Base-by-base conservation (phyloP, 2,329 filamentous ascomycete species). In the Polychaeton citri region DNA sequence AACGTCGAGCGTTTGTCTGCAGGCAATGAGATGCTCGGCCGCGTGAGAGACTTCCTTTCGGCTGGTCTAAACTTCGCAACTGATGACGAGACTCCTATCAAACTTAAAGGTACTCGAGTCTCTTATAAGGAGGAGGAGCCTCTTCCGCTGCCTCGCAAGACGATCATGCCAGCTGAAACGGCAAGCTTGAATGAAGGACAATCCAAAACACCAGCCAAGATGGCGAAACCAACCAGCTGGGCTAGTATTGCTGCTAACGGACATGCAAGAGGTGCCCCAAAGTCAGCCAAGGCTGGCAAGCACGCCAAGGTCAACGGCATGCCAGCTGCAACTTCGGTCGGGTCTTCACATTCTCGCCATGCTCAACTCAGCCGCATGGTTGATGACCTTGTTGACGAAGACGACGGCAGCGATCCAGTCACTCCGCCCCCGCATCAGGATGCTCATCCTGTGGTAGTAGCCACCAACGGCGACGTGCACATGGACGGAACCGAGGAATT, bases 21-120 rank as follows among this genome's bases (percentile, higher is more conserved):
- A 0, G 72, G 76, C 37, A 62, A 72, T 21, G 78, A 82, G 54
- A 79, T 78, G 71, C 63, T 79, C n/a, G 72, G 73, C 50, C 68
- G 78, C 28, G 66, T 81, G 36, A 68, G 71, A 37, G 74, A 77
- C 40, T 64, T 81, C 20, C 59, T 81, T 6, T 65, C 72, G 33
- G 74, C 76, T 52, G 77, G 72, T 3, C 58, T 79, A 24, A 59
- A 69, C 36, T 55, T 80, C 19, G 69, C 71, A n/a, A 60, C 68
- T 37, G 63, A 66, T 43, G 57, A 62, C 34, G 38, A 49, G 42
- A 33, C 46, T 20, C 42, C 42, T 9, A 48, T 56, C 24, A 38
- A 41, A 17, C 43, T 46, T 15, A 39, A 33, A 12, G 39, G 39
- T 17, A 46, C 40, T 24, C 45, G 52, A 43, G 47, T 46, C 37